phyloP scores from a whole-genome alignment of 2,329 filamentous ascomycete genomes.

The Fusarium coffeatum region DNA sequence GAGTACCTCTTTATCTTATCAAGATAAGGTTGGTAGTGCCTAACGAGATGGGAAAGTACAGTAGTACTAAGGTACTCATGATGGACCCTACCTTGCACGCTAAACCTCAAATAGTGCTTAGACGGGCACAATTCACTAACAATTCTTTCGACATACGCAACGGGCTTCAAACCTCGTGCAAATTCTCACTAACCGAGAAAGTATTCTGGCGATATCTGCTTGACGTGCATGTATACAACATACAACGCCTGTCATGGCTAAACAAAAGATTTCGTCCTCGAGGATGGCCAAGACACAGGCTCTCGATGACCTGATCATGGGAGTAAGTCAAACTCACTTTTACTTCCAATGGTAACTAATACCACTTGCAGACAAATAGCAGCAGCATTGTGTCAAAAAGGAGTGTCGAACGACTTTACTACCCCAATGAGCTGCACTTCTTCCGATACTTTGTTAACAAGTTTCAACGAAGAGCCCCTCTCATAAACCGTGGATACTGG shows the following conservation, averaged over 20 bases:
- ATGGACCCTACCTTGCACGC: constrained; percentile 10
- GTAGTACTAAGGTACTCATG: background rate
- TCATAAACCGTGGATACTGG: constrained; percentile 93
- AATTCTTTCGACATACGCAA: constrained; percentile 18
- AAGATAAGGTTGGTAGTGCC: background rate
- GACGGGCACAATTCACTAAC: constrained; percentile 34
- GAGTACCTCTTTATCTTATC: constrained; percentile 1
- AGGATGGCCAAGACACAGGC: constrained; percentile 44
- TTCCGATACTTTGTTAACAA: constrained; percentile 90
- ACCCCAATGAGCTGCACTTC: constrained; percentile 80
- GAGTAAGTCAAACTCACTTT: constrained; percentile 55
- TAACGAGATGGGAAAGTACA: background rate
- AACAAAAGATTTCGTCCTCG: constrained; percentile 16
- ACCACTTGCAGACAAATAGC: constrained; percentile 76
- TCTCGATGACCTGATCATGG: constrained; percentile 67
- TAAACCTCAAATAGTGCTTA: constrained; percentile 19
- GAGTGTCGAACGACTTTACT: constrained; percentile 91
- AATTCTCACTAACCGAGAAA: background rate
- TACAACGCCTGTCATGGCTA: constrained; percentile 24
- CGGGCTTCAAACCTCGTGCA: background rate
- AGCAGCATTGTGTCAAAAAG: constrained; percentile 93
- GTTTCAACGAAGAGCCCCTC: constrained; percentile 82
- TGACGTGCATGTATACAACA: background rate
- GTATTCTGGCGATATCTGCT: background rate
- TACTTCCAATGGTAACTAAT: constrained; percentile 5